Percentiles rank a stretch among this genome's conserved stretches.
Conservation (phyloP, 331 rosid genomes). For the Ulmus americana region DNA sequence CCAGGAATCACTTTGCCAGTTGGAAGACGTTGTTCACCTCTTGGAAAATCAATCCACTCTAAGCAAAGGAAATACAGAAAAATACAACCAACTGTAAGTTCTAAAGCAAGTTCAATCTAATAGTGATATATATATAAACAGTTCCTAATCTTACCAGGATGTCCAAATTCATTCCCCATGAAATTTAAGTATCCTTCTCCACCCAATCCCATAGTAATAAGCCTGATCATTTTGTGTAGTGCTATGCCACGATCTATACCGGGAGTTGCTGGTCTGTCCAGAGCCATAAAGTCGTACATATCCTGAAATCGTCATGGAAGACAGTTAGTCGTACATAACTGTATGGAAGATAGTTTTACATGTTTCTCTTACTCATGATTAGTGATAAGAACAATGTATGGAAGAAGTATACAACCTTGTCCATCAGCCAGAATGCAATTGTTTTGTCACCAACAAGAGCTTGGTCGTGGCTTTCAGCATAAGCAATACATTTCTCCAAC, state of each 20-base stretch:
- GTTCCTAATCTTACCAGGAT: conserved; percentile 65
- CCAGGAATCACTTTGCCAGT: conserved; percentile 56
- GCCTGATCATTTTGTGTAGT: conserved; percentile 93
- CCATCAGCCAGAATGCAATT: conserved; percentile 98
- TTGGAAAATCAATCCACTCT: conserved; percentile 99
- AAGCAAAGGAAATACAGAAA: conserved; percentile 15
- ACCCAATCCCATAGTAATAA: conserved; percentile 85
- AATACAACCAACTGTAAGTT: conserved; percentile 8
- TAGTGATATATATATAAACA: neutral
- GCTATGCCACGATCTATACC: conserved; percentile 58
- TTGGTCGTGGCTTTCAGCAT: conserved; percentile 99
- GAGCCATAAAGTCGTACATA: conserved; percentile 69
- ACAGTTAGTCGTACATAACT: neutral
- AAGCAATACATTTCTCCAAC: conserved; percentile 80
- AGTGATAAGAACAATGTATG: conserved; percentile 17
- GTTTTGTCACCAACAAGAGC: conserved; percentile 99
- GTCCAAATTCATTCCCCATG: conserved; percentile 99
- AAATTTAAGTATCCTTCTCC: conserved; percentile 97
- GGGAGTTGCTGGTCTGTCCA: conserved; percentile 82
- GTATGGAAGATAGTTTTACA: neutral
- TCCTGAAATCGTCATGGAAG: conserved; percentile 29
- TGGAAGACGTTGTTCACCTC: conserved; percentile 72
- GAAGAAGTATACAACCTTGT: conserved; percentile 58
- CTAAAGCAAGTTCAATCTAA: conserved; percentile 6
- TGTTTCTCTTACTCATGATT: conserved; percentile 7